Evolutionary conservation across 257 asterid genomes (phyloP), one percentile per base, ranked within the genome.

Genomic region (Scutellaria baicalensis): DNA sequence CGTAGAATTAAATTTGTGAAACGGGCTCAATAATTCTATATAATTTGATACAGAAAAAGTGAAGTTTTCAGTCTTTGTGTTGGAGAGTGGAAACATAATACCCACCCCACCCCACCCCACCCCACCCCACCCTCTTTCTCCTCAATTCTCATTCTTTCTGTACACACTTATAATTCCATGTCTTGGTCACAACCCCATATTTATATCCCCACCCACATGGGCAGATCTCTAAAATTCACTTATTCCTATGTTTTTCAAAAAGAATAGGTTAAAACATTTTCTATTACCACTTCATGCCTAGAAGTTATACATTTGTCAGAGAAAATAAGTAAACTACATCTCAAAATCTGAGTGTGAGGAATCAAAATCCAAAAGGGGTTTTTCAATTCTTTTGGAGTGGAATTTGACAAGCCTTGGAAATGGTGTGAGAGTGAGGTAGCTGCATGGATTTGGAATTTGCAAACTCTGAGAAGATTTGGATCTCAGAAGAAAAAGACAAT

Each of bases 151-250:
- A 64, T 71, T 64, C 64, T 68, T 55, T 31, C 43, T 35, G 45
- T 20, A 57, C 50, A 56, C 50, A 56, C 18, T 40, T 55, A 70
- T 73, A 39, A 71, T 81, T 81, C 75, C 85, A 81, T 78, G 83
- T 84, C 91, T 82, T 78, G 82, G 83, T 81, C 96, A 80, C 80
- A 70, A 79, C 85, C 77, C 85, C 83, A 77, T 82, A 87, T 86
- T 77, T 82, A 89, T 85, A 85, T 64, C 88, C 78, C 80, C 79
- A 74, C 74, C 85, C 91, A 89, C 97, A 87, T 89, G 90, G 82
- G 59, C 79, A 69, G 64, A 75, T 74, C 79, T 81, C 83, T 63
- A 49, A 77, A 59, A 68, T 66, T 77, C 82, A 62, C 82, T 44
- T 64, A 54, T 78, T 79, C 67, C 72, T 7, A 16, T 59, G 23